A percentile compares a stretch with the other conserved stretches of the same genome.
These are phyloP conservation scores for Artemisia tridentata DNA, from an alignment of 129 eudicot genomes.

Conservation along the genomic window DNA sequence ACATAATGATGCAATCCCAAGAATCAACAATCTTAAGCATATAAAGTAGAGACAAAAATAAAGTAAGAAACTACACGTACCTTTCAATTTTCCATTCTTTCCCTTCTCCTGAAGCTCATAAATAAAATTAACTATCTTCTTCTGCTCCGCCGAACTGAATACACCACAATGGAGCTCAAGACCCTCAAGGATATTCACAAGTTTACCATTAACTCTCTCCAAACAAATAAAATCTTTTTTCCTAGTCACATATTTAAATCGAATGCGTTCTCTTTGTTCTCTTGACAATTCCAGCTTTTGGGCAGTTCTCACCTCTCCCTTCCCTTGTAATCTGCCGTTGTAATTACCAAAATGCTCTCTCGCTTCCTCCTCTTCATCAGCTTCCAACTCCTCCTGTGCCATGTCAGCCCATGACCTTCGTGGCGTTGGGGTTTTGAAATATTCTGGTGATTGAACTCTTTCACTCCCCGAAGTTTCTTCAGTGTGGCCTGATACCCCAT, in stretches of 20 bases:
- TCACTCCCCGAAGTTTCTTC: slow-evolving; percentile 28
- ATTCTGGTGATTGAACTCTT: slow-evolving; percentile 25
- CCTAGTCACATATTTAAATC: slow-evolving; percentile 62
- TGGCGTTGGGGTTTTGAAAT: slow-evolving; percentile 31
- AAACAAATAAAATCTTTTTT: slow-evolving; percentile 68
- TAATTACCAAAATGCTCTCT: slow-evolving; percentile 17
- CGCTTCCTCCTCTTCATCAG: slow-evolving; percentile 57
- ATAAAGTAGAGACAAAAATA: background rate
- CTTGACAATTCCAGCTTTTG: slow-evolving; percentile 58
- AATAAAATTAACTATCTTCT: slow-evolving; percentile 63
- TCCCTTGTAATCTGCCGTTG: slow-evolving; percentile 33
- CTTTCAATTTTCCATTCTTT: slow-evolving; percentile 63
- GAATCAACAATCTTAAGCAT: background rate
- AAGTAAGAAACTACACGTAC: slow-evolving; percentile 28
- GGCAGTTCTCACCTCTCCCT: slow-evolving; percentile 26
- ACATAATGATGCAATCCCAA: background rate
- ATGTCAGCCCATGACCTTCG: slow-evolving; percentile 97
- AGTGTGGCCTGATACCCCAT: slow-evolving; percentile 33
- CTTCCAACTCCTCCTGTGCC: slow-evolving; percentile 83
- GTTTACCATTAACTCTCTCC: slow-evolving; percentile 70
- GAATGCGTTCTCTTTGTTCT: slow-evolving; percentile 75
- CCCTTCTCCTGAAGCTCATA: slow-evolving; percentile 73
- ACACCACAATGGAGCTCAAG: slow-evolving; percentile 86
- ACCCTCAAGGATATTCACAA: slow-evolving; percentile 77
- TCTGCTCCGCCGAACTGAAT: slow-evolving; percentile 84